Percentiles rank a stretch among this genome's conserved stretches.
phyloP scores from a whole-genome alignment of 768 basidiomycete genomes.

The Ramaria sp. region DNA sequence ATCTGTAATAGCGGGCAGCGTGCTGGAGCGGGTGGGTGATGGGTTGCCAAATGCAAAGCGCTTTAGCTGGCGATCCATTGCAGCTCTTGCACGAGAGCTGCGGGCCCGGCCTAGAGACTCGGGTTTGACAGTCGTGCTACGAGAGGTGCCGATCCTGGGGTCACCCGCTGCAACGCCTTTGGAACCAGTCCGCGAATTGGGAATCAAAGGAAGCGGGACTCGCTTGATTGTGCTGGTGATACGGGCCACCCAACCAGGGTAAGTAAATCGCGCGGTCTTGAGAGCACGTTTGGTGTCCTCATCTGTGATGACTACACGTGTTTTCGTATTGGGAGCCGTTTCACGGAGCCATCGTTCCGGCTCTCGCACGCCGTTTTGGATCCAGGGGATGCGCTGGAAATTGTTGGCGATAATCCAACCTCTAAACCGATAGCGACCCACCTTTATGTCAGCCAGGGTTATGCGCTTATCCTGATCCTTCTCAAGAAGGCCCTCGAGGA shows the following conservation, averaged over 20 bases:
- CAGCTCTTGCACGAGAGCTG: not conserved
- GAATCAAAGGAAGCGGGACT: not conserved
- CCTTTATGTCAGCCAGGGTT: conserved; percentile 77
- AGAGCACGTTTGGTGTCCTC: conserved; percentile 70
- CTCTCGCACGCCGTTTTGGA: conserved; percentile 39
- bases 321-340: conserved; percentile 40
- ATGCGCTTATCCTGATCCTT: conserved; percentile 72
- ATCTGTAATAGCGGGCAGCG: conserved; percentile 14
- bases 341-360: conserved; percentile 60
- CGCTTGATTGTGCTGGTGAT: conserved; percentile 4
- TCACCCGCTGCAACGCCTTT: not conserved
- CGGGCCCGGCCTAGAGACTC: not conserved
- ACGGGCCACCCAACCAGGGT: not conserved
- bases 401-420: not conserved
- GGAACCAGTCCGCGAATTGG: not conserved
- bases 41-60: conserved; percentile 34
- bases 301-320: conserved; percentile 53
- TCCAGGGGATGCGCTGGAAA: conserved; percentile 38
- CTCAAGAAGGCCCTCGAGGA: conserved; percentile 69
- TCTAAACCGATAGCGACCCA: conserved; percentile 23
- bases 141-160: too few species aligned
- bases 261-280: not conserved
- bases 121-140: not conserved
- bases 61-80: conserved; percentile 27
- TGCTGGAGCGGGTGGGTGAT: conserved; percentile 35